phyloP scores from a whole-genome alignment of 2,329 filamentous ascomycete species.

The Ascochyta lentis region DNA sequence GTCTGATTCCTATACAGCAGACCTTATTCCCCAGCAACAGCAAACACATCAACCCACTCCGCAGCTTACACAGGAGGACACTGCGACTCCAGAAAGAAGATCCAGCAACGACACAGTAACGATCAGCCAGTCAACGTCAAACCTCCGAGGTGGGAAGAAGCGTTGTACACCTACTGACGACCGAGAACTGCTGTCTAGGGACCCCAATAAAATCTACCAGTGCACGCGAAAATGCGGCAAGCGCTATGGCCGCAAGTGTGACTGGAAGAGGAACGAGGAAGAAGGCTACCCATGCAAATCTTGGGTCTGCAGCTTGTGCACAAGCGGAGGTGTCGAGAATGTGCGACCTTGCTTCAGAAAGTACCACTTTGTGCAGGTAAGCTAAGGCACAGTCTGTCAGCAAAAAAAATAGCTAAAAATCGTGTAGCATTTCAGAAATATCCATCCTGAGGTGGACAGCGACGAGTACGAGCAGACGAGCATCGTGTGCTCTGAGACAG shows the following conservation, averaged over 20 bases:
- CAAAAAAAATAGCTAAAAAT: neutral
- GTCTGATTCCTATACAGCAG: conserved; percentile 25
- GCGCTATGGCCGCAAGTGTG: conserved; percentile 47
- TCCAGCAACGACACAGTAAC: conserved; percentile 29
- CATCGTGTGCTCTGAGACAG: conserved; percentile 42
- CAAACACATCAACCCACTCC: conserved; percentile 3
- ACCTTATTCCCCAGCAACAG: conserved; percentile 21
- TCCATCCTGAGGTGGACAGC: conserved; percentile 42
- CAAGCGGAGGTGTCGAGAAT: conserved; percentile 39
- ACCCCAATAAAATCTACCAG: conserved; percentile 48
- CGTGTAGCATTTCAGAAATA: conserved; percentile 45
- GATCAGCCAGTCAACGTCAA: conserved; percentile 17
- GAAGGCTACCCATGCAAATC: conserved; percentile 47
- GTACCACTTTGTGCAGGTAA: conserved; percentile 45
- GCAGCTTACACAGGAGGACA: conserved; percentile 14
- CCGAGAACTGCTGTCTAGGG: conserved; percentile 35
- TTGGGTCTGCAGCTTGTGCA: conserved; percentile 45
- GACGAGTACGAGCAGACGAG: conserved; percentile 43
- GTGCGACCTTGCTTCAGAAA: conserved; percentile 48
- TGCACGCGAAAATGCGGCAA: conserved; percentile 49
- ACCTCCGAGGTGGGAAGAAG: conserved; percentile 42
- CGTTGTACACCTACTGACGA: conserved; percentile 45
- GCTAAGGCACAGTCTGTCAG: neutral
- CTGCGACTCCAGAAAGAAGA: conserved; percentile 22
- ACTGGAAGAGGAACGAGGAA: conserved; percentile 50